phyloP scores from a whole-genome alignment of 495 filamentous ascomycete genomes.

The Aspergillus heteromorphus region DNA sequence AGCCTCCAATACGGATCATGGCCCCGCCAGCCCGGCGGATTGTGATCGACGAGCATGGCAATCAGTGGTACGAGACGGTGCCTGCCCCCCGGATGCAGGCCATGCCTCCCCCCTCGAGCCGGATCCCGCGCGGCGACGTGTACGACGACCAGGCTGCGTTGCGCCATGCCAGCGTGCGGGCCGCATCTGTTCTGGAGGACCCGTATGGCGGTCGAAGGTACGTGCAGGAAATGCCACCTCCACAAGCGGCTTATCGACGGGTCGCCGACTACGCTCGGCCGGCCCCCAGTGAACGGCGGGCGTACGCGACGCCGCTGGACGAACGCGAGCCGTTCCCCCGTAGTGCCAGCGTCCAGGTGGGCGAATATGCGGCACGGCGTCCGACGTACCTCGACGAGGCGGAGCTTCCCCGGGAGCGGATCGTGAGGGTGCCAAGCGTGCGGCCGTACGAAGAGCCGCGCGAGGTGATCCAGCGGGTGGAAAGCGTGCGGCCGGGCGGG shows the following conservation, averaged over 20 bases:
- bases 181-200: constrained; percentile 38
- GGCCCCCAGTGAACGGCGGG: constrained; percentile 26
- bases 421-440: constrained; percentile 53
- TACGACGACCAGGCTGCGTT: constrained; percentile 33
- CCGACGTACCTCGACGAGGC: constrained; percentile 38
- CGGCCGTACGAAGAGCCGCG: constrained; percentile 55
- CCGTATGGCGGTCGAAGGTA: constrained; percentile 40
- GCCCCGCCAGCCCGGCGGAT: constrained; percentile 58
- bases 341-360: constrained; percentile 36
- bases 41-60: constrained; percentile 65
- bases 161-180: constrained; percentile 35
- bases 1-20: constrained; percentile 43
- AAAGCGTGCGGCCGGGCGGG: constrained; percentile 45
- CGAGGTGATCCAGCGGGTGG: constrained; percentile 43
- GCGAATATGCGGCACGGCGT: constrained; percentile 37
- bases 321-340: constrained; percentile 33
- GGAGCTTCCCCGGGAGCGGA: constrained; percentile 45
- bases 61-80: constrained; percentile 61
- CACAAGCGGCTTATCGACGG: constrained; percentile 35
- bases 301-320: constrained; percentile 27
- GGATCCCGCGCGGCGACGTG: constrained; percentile 27
- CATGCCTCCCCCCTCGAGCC: constrained; percentile 47
- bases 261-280: constrained; percentile 39
- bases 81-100: constrained; percentile 38
- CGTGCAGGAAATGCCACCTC: constrained; percentile 42